Evolutionary conservation across 129 eudicot genomes (phyloP).

Genomic region (Pittosporum tobira): DNA sequence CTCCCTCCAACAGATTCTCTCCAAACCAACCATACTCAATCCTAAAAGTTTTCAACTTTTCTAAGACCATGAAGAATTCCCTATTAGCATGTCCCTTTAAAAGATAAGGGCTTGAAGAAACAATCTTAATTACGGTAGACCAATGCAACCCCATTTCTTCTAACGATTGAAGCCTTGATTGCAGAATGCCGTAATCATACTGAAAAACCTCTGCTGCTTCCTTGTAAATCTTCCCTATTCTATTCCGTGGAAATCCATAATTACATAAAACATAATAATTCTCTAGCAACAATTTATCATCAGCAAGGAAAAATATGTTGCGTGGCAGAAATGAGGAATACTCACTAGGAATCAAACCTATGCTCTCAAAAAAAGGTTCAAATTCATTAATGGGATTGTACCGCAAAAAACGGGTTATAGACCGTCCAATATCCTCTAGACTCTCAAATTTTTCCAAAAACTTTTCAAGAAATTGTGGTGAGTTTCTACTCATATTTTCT

Average conservation of each 20-base stretch:
- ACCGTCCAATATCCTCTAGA: conserved; percentile 25
- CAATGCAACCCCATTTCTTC: conserved; percentile 40
- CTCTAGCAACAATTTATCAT: conserved; percentile 51
- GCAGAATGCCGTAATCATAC: conserved; percentile 45
- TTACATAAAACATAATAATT: conserved; percentile 62
- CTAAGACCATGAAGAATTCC: conserved; percentile 32
- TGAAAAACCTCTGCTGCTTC: conserved; percentile 51
- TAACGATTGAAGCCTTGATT: conserved; percentile 29
- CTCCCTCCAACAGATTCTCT: conserved; percentile 32
- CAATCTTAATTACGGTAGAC: conserved; percentile 35
- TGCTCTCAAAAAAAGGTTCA: conserved; percentile 86
- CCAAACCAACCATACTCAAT: conserved; percentile 50
- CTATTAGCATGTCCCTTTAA: conserved; percentile 22
- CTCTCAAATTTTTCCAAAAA: conserved; percentile 36
- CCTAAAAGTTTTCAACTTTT: conserved; percentile 30
- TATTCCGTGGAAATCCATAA: conserved; percentile 51
- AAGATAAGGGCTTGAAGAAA: conserved; percentile 50
- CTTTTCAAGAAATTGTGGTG: conserved; percentile 46
- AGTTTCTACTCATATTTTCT: conserved; percentile 56
- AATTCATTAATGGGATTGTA: conserved; percentile 81
- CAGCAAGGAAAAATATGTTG: conserved; percentile 42
- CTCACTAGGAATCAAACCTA: conserved; percentile 56
- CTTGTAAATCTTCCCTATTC: conserved; percentile 59
- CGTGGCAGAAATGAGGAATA: conserved; percentile 45
- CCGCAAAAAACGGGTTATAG: conserved; percentile 48